Evolutionary conservation across 2,329 filamentous ascomycete species (phyloP).

Genomic region (Xylaria sp.): DNA sequence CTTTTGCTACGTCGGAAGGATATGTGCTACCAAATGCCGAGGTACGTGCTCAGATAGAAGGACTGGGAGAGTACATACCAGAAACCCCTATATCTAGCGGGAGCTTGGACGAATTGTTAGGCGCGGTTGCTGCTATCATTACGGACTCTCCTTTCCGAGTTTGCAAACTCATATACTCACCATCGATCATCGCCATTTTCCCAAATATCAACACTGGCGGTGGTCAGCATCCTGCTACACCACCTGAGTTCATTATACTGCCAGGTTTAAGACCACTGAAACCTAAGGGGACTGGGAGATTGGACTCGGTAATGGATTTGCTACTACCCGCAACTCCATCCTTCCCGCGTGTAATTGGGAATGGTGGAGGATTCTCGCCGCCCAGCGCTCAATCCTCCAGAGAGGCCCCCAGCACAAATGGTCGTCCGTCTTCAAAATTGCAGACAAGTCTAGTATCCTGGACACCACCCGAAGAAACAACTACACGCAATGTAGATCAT

Average conservation of each 20-base stretch:
- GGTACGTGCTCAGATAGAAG: constrained; percentile 62
- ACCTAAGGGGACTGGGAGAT: constrained; percentile 60
- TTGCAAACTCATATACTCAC: constrained; percentile 75
- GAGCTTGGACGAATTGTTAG: constrained; percentile 75
- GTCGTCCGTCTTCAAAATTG: constrained; percentile 46
- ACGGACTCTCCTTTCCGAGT: constrained; percentile 82
- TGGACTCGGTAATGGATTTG: constrained; percentile 74
- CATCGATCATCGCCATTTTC: constrained; percentile 75
- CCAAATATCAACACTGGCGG: constrained; percentile 66
- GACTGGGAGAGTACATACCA: constrained; percentile 67
- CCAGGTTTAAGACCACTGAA: constrained; percentile 60
- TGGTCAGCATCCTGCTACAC: constrained; percentile 58
- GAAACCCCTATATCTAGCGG: constrained; percentile 67
- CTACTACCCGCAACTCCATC: constrained; percentile 68
- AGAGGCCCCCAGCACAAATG: constrained; percentile 49
- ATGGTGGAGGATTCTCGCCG: constrained; percentile 62
- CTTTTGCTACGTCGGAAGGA: constrained; percentile 73
- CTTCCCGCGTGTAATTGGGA: constrained; percentile 47
- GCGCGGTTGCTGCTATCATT: constrained; percentile 80
- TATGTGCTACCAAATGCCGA: constrained; percentile 75
- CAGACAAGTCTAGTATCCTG: constrained; percentile 43
- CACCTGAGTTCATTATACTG: constrained; percentile 64
- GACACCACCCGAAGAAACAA: constrained; percentile 44
- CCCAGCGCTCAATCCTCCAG: constrained; percentile 57
- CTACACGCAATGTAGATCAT: constrained; percentile 47